Conservation (phyloP, 208 protist species). For the Tritrichomonas musculus region DNA sequence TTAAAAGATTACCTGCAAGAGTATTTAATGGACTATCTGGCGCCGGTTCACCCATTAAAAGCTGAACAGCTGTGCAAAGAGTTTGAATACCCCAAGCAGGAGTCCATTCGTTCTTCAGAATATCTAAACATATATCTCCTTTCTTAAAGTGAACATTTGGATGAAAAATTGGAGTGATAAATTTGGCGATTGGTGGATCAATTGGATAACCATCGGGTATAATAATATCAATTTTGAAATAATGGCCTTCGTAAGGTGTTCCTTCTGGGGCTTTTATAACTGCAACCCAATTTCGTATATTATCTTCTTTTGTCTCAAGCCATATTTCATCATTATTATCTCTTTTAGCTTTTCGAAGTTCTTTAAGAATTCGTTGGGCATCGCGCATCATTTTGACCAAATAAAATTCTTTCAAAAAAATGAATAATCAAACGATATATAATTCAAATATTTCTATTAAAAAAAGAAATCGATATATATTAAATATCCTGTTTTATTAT, state of each 20-base stretch:
- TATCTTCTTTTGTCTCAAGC: not conserved
- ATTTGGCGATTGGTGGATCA: not conserved
- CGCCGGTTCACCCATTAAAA: not conserved
- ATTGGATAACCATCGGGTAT: constrained; percentile 15
- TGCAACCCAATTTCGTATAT: not conserved
- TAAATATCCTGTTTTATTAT: too few species aligned
- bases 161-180: constrained; percentile 31
- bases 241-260: not conserved
- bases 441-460: too few species aligned
- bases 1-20: not conserved
- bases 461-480: too few species aligned
- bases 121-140: constrained; percentile 34
- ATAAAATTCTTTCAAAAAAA: too few species aligned
- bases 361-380: not conserved
- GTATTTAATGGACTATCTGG: not conserved
- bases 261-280: constrained; percentile 16
- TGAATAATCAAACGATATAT: too few species aligned
- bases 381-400: not conserved
- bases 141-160: constrained; percentile 23
- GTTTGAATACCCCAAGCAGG: not conserved
- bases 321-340: not conserved
- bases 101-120: constrained; percentile 31
- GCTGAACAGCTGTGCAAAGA: not conserved
- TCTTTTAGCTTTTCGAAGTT: not conserved
- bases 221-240: constrained; percentile 11